Conservation (phyloP, 768 basidiomycete genomes). For the Lactifluus echinatus region DNA sequence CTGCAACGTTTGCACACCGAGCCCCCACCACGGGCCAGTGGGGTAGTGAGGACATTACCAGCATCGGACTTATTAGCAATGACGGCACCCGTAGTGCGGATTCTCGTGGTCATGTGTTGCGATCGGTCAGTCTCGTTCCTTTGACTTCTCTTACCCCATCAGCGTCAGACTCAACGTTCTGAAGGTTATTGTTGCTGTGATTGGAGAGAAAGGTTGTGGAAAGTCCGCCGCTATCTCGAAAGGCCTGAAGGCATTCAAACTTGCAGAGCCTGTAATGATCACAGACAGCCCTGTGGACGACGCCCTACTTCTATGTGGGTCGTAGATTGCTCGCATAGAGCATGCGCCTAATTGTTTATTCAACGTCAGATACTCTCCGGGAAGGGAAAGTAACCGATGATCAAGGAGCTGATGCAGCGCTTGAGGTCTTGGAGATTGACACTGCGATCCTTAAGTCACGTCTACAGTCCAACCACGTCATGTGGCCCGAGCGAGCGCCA, state of each 20-base stretch:
- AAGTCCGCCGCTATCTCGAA: constrained; percentile 77
- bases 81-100: not conserved
- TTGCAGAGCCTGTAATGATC: constrained; percentile 29
- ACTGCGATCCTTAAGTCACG: constrained; percentile 27
- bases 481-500: constrained; percentile 49
- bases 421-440: constrained; percentile 29
- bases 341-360: constrained; percentile 25
- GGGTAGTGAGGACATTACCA: not conserved
- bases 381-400: constrained; percentile 29
- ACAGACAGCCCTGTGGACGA: constrained; percentile 18
- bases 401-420: constrained; percentile 12
- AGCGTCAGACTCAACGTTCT: constrained; percentile 12
- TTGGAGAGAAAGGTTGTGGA: constrained; percentile 73
- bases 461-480: constrained; percentile 23
- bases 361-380: constrained; percentile 32
- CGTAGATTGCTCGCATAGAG: constrained; percentile 19
- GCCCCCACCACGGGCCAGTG: not conserved
- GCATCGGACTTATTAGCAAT: not conserved
- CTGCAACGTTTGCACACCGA: not conserved
- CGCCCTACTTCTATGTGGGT: constrained; percentile 24
- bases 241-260: constrained; percentile 56
- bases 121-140: constrained; percentile 6
- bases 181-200: constrained; percentile 58
- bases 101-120: constrained; percentile 1
- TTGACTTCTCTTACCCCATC: not conserved